Conservation (phyloP, 306 rosid genomes). For the Abrus pulchellus region DNA sequence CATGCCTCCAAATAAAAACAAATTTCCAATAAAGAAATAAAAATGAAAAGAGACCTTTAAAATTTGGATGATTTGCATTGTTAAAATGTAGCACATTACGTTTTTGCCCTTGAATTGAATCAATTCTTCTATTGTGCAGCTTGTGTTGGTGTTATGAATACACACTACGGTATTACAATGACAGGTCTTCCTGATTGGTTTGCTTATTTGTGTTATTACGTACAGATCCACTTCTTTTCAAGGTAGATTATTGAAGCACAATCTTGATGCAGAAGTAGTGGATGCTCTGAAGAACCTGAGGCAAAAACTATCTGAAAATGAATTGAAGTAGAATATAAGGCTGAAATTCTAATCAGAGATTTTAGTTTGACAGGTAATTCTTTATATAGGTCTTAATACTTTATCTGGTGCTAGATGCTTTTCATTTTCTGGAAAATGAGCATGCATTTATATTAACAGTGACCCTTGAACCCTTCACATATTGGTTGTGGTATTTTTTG, state of each 20-base stretch:
- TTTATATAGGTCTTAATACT: constrained; percentile 29
- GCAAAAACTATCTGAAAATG: constrained; percentile 67
- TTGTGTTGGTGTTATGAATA: background rate
- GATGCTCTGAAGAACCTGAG: constrained; percentile 84
- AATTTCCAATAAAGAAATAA: background rate
- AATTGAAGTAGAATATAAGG: constrained; percentile 56
- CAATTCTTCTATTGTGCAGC: constrained; percentile 1
- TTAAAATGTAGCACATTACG: background rate
- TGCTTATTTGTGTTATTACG: constrained; percentile 41
- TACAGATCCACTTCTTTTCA: constrained; percentile 82
- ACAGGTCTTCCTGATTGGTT: constrained; percentile 38
- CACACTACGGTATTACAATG: constrained; percentile 4
- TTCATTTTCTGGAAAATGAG: constrained; percentile 8
- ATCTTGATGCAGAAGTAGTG: constrained; percentile 88
- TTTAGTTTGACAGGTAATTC: constrained; percentile 23
- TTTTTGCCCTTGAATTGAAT: constrained; percentile 19
- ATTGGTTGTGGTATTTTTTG: constrained; percentile 6
- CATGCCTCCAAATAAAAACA: background rate
- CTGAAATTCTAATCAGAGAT: constrained; percentile 21
- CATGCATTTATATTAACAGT: constrained; percentile 20
- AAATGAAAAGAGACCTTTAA: background rate
- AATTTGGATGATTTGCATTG: background rate
- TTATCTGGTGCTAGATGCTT: constrained; percentile 25
- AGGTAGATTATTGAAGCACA: constrained; percentile 85
- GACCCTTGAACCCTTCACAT: constrained; percentile 27